A percentile compares a stretch with the other conserved stretches of the same genome.
Conservation (phyloP, 352 stramenopile genomes). For the Phytophthora melonis region DNA sequence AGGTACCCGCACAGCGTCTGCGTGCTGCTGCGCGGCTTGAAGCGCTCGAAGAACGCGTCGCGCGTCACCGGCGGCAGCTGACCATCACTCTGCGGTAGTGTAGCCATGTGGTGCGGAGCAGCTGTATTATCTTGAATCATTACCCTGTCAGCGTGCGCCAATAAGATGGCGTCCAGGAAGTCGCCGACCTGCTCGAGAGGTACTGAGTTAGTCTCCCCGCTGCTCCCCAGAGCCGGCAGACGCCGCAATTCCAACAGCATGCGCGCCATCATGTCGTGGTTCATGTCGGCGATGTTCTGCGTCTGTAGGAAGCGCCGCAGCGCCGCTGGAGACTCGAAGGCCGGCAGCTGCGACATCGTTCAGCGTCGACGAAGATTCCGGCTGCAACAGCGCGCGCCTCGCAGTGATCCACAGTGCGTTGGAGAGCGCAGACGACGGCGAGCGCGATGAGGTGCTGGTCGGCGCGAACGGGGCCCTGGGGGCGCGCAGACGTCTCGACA, state of each 20-base stretch:
- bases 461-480: background rate
- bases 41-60: slow-evolving; percentile 69
- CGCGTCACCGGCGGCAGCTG: slow-evolving; percentile 40
- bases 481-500: slow-evolving; percentile 10
- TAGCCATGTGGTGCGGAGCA: slow-evolving; percentile 6
- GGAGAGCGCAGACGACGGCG: slow-evolving; percentile 4
- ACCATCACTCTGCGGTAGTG: slow-evolving; percentile 11
- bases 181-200: slow-evolving; percentile 33
- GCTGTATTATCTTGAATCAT: slow-evolving; percentile 15
- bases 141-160: slow-evolving; percentile 42
- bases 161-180: slow-evolving; percentile 67
- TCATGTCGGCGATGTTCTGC: slow-evolving; percentile 22
- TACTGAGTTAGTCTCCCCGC: slow-evolving; percentile 25
- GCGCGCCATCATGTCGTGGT: slow-evolving; percentile 22
- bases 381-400: too few species aligned
- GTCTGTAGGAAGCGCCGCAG: slow-evolving; percentile 38
- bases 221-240: slow-evolving; percentile 10
- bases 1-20: slow-evolving; percentile 94
- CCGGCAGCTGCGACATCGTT: slow-evolving; percentile 16
- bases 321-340: slow-evolving; percentile 9
- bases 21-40: slow-evolving; percentile 61
- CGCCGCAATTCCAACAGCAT: slow-evolving; percentile 36
- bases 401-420: background rate
- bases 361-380: slow-evolving; percentile 2
- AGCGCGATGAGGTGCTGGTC: slow-evolving; percentile 2